These are phyloP conservation scores for Wickerhamomyces sydowiorum DNA, from an alignment of 805 yeast species.

Conservation along the genomic window DNA sequence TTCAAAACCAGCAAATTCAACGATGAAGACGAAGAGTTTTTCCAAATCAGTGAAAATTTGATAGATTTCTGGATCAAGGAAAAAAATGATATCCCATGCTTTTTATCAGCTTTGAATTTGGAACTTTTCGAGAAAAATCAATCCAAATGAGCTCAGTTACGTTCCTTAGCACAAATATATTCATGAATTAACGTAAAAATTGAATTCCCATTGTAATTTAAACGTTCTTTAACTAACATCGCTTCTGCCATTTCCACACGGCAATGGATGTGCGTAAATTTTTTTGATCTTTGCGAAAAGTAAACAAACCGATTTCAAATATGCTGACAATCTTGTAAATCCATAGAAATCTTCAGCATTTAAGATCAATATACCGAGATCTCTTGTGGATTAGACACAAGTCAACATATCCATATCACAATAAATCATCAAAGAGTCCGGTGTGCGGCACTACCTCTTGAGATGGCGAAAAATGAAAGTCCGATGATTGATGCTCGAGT, in stretches of 20 bases:
- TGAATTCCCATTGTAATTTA: too few relatives aligned
- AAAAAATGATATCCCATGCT: conserved; percentile 67
- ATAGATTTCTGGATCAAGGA: conserved; percentile 64
- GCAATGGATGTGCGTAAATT: background rate
- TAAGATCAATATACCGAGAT: too few relatives aligned
- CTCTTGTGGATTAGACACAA: background rate
- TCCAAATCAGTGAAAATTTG: conserved; percentile 40
- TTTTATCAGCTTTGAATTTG: conserved; percentile 67
- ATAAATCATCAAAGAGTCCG: too few relatives aligned
- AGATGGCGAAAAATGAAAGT: background rate
- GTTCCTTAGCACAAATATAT: too few relatives aligned
- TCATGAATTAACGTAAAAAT: too few relatives aligned
- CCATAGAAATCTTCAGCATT: background rate
- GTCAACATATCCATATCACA: background rate
- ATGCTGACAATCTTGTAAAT: background rate
- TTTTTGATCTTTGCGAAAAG: background rate
- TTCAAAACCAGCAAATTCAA: conserved; percentile 44
- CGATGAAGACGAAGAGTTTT: conserved; percentile 20
- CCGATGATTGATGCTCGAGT: conserved; percentile 15
- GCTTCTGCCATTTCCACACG: too few relatives aligned
- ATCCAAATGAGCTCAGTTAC: too few relatives aligned
- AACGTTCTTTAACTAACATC: too few relatives aligned
- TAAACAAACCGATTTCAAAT: background rate
- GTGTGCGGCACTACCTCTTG: too few relatives aligned
- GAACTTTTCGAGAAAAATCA: conserved; percentile 48